Base-by-base conservation (phyloP, 2,329 filamentous ascomycete species). In the Botryosphaeria dothidea region DNA sequence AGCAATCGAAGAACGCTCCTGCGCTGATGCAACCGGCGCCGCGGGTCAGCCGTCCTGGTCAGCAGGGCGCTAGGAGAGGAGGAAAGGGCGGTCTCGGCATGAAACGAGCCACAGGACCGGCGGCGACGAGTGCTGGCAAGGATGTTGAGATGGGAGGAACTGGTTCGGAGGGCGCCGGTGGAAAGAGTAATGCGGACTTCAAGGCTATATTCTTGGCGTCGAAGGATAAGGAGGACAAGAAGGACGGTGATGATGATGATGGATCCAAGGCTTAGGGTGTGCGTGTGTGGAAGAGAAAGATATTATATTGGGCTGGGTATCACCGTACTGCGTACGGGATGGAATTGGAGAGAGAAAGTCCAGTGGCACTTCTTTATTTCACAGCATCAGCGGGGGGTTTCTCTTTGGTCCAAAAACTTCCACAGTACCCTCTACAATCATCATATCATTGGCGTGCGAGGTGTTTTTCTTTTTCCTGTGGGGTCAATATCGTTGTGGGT, bases 1-100 rank as follows among this genome's bases (percentile, higher is more conserved):
- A 68, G 17, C 65, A 69, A 27, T 68, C 69, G 21, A 72, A 72
- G 8, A 17, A 45, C 7, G n/a, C 58, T 1, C 27, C 41, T 21
- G 21, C 31, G 21, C 15, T 60, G 3, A 46, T 51, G 62, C 52
- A 45, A 43, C 62, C 43, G 2, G 13, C 62, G 4, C 49, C 62
- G 3, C 38, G 52, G 7, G 23, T 60, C n/a, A 65, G 45, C 17
- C 52, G 62, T 2, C 62, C 62, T 0, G 62, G 51, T 2, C 43
- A 51, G 23, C 43, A n/a, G 8, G 46, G 34, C 23, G 46, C n/a
- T 29, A 34, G 51, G 13, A 43, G 62, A 54, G 62, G 62, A 1
- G 52, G 62, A 2, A 57, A 51, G 21, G 62, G 62, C 1, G 62
- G 62, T 11, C 43, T 65, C 21, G 62, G 62, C 1, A 13, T 43